phyloP scores from a whole-genome alignment of 257 asterid genomes.

The Primulina eburnea region DNA sequence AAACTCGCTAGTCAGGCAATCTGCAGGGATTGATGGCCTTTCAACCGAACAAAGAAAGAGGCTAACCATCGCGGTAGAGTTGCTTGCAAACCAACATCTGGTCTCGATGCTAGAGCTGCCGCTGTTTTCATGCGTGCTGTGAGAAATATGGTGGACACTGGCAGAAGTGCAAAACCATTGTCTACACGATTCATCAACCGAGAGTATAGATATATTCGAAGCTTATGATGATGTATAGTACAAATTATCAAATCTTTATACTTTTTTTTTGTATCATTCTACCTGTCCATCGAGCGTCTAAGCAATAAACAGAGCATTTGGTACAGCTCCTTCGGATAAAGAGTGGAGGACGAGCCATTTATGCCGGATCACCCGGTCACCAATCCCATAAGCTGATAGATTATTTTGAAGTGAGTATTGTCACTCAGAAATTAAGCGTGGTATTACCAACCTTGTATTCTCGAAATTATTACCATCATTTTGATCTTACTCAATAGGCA shows the following conservation, averaged over 20 bases:
- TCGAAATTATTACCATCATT: slow-evolving; percentile 2
- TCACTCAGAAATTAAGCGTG: neutral
- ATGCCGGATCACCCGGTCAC: slow-evolving; percentile 50
- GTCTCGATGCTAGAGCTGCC: slow-evolving; percentile 66
- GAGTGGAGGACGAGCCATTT: slow-evolving; percentile 52
- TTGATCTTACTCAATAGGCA: slow-evolving; percentile 27
- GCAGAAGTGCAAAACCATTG: slow-evolving; percentile 58
- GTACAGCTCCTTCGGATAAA: slow-evolving; percentile 52
- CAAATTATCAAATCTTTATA: neutral
- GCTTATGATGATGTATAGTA: slow-evolving; percentile 50
- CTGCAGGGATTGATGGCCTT: slow-evolving; percentile 55
- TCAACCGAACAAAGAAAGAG: slow-evolving; percentile 61
- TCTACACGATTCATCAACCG: slow-evolving; percentile 65
- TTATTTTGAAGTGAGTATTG: slow-evolving; percentile 49
- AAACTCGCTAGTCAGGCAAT: slow-evolving; percentile 46
- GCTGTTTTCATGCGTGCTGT: slow-evolving; percentile 62
- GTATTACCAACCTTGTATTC: neutral
- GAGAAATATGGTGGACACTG: slow-evolving; percentile 49
- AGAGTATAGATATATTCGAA: slow-evolving; percentile 64
- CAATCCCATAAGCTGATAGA: slow-evolving; percentile 45
- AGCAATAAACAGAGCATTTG: neutral
- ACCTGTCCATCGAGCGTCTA: neutral
- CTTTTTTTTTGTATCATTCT: neutral
- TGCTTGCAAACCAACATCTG: slow-evolving; percentile 66
- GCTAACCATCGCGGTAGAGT: slow-evolving; percentile 54